phyloP scores from a whole-genome alignment of 768 basidiomycete genomes.

The Leucocoprinus leucothites region DNA sequence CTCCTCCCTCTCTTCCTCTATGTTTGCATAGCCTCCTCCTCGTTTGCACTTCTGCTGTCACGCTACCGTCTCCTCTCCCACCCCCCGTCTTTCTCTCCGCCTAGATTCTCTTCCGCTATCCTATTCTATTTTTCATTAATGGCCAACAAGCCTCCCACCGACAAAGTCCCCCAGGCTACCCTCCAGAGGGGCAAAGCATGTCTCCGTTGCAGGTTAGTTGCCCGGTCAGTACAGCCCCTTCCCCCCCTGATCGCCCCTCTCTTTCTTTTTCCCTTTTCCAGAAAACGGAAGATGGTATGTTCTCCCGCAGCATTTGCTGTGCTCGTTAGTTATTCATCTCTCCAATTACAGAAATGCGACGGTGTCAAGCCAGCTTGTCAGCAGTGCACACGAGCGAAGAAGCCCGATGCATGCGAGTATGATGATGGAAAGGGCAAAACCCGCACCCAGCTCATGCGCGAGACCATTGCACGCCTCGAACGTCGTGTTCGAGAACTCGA shows the following conservation, averaged over 20 bases:
- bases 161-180: slow-evolving; percentile 35
- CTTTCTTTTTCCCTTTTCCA: slow-evolving; percentile 23
- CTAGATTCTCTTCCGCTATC: slow-evolving; percentile 7
- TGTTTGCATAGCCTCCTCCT: slow-evolving; percentile 15
- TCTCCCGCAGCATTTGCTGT: neutral
- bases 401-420: slow-evolving; percentile 71
- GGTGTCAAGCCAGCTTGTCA: slow-evolving; percentile 75
- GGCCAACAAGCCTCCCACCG: slow-evolving; percentile 44
- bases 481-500: slow-evolving; percentile 71
- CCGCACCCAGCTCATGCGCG: slow-evolving; percentile 73
- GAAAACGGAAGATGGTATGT: slow-evolving; percentile 69
- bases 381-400: slow-evolving; percentile 77
- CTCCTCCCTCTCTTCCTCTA: slow-evolving; percentile 15
- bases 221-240: neutral
- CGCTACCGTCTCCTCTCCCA: neutral
- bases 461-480: slow-evolving; percentile 73
- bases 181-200: slow-evolving; percentile 71
- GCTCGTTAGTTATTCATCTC: slow-evolving; percentile 13
- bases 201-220: slow-evolving; percentile 63
- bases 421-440: slow-evolving; percentile 86
- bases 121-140: slow-evolving; percentile 24
- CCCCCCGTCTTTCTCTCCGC: slow-evolving; percentile 14
- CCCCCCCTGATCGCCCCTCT: slow-evolving; percentile 1
- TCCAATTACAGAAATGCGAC: slow-evolving; percentile 61
- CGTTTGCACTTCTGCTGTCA: slow-evolving; percentile 10